phyloP scores from a whole-genome alignment of 164 flowering plant species.

The Nelumbo lutea region DNA sequence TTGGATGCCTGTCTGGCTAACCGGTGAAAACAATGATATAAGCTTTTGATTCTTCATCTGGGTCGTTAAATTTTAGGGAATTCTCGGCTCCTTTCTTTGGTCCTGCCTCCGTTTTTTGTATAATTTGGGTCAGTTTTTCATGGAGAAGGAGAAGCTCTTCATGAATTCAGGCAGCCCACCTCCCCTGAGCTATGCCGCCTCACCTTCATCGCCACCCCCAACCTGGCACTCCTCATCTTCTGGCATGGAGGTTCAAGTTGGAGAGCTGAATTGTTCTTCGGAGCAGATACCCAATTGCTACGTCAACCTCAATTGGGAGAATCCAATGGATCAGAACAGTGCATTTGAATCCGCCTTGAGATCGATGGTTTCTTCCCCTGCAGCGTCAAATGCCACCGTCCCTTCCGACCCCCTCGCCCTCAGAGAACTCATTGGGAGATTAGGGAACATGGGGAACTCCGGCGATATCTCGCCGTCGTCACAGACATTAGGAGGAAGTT shows the following conservation, averaged over 20 bases:
- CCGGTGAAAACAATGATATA: background rate
- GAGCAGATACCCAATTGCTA: conserved; percentile 20
- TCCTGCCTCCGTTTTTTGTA: background rate
- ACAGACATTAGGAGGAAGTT: conserved; percentile 6
- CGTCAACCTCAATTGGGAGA: conserved; percentile 34
- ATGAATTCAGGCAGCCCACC: background rate
- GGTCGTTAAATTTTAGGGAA: conserved; percentile 1
- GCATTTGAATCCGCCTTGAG: conserved; percentile 42
- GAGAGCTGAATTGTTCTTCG: conserved; percentile 18
- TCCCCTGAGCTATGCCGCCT: background rate
- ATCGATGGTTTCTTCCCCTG: conserved; percentile 49
- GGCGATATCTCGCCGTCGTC: conserved; percentile 46
- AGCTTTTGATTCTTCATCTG: background rate
- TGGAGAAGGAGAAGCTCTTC: conserved; percentile 22
- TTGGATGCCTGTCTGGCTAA: background rate
- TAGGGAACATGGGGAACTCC: conserved; percentile 34
- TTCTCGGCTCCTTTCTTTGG: background rate
- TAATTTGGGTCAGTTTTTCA: background rate
- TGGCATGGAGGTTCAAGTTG: conserved; percentile 18
- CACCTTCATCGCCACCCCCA: background rate
- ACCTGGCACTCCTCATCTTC: conserved; percentile 16
- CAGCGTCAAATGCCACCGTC: conserved; percentile 15
- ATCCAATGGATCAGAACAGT: conserved; percentile 33
- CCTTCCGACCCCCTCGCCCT: conserved; percentile 15
- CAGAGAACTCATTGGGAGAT: conserved; percentile 38